phyloP scores from a whole-genome alignment of 192 early-diverging fungal genomes.

The Spinellus fusiger region DNA sequence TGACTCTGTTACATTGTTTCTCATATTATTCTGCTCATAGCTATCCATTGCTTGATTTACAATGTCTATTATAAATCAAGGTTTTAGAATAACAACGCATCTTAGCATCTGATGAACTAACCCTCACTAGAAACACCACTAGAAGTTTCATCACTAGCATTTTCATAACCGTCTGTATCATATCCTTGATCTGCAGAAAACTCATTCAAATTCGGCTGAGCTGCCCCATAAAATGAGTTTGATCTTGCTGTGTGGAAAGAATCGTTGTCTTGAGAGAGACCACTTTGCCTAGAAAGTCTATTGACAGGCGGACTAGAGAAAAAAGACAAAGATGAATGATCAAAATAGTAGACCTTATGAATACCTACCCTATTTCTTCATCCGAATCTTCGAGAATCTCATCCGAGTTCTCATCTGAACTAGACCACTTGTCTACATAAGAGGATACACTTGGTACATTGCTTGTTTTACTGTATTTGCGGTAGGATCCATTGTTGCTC shows the following conservation, averaged over 20 bases:
- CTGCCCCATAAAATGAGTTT: not conserved
- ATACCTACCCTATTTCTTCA: not conserved
- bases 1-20: not conserved
- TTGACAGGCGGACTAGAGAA: not conserved
- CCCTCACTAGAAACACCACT: conserved; percentile 14
- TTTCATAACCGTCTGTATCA: conserved; percentile 7
- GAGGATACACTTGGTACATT: not conserved
- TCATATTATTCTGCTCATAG: not conserved
- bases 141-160: conserved; percentile 12
- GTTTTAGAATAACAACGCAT: not conserved
- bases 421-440: not conserved
- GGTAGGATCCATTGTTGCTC: not conserved
- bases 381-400: not conserved
- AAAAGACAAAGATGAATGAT: not conserved
- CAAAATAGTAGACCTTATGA: not conserved
- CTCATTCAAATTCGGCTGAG: not conserved
- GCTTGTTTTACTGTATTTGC: not conserved
- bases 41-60: not conserved
- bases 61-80: not conserved
- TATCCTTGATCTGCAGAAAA: conserved; percentile 2
- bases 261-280: conserved; percentile 6
- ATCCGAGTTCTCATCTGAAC: not conserved
- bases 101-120: not conserved
- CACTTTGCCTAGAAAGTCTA: conserved; percentile 1
- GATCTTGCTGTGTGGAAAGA: conserved; percentile 26